Percentiles rank a stretch among this genome's conserved stretches.
Evolutionary conservation across 352 stramenopile species (phyloP).

Genomic region (Globisporangium irregulare): DNA sequence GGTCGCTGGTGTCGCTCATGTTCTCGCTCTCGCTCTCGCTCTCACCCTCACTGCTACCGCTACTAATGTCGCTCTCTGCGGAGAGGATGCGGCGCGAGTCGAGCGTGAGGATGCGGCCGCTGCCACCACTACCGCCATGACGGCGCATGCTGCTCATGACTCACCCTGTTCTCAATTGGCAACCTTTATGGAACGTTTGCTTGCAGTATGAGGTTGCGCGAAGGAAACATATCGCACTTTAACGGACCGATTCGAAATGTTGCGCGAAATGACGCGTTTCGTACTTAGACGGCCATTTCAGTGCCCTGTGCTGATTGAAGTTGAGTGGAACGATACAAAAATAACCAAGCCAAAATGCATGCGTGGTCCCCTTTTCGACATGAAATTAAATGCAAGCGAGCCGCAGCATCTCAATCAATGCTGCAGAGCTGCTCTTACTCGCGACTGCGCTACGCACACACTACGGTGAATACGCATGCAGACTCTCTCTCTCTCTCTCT

Average conservation of each 20-base stretch:
- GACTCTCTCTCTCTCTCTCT: not conserved
- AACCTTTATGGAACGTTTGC: slow-evolving; percentile 10
- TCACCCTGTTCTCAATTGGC: not conserved
- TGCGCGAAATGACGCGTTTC: not conserved
- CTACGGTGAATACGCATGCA: not conserved
- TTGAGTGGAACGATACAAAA: not conserved
- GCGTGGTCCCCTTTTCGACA: not conserved
- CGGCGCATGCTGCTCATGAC: slow-evolving; percentile 6
- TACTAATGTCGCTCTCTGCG: not conserved
- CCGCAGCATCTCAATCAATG: not conserved
- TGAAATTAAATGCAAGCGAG: slow-evolving; percentile 1
- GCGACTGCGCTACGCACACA: not conserved
- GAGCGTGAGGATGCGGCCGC: not conserved
- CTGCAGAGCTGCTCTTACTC: not conserved
- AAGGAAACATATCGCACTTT: slow-evolving; percentile 1
- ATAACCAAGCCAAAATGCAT: not conserved
- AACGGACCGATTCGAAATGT: not conserved
- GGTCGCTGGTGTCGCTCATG: slow-evolving; percentile 11
- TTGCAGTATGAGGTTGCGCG: slow-evolving; percentile 1
- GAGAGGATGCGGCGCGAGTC: not conserved
- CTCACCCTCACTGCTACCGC: slow-evolving; percentile 9
- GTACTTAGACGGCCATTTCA: not conserved
- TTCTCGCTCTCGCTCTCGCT: slow-evolving; percentile 5
- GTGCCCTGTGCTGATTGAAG: not conserved
- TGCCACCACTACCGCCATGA: not conserved